Evolutionary conservation across 2,329 filamentous ascomycete genomes (phyloP).

Genomic region (Aspergillus persii): DNA sequence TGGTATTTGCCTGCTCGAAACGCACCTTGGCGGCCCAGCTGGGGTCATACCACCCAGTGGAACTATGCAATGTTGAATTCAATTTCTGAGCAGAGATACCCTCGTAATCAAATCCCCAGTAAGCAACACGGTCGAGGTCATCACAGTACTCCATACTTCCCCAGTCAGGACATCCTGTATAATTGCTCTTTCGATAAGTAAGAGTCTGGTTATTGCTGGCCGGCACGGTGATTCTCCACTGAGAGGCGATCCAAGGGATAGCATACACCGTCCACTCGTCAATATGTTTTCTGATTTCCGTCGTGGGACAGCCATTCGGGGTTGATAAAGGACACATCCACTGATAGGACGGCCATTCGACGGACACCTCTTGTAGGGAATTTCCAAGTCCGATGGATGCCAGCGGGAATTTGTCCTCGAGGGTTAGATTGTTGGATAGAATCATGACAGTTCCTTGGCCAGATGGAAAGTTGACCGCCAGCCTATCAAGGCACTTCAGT

Average conservation of each 20-base stretch:
- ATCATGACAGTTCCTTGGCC: not conserved
- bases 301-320: not conserved
- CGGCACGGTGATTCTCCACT: not conserved
- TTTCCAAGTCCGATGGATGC: not conserved
- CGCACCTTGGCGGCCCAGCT: not conserved
- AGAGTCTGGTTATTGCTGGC: not conserved
- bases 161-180: not conserved
- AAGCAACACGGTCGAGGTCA: not conserved
- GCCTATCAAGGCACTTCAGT: not conserved
- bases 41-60: not conserved
- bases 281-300: not conserved
- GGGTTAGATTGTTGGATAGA: not conserved
- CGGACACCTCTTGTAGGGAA: no score
- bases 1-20: not conserved
- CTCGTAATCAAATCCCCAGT: not conserved
- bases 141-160: not conserved
- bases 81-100: not conserved
- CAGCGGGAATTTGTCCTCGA: not conserved
- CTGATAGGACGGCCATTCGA: not conserved
- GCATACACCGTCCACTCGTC: not conserved
- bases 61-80: not conserved
- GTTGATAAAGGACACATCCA: not conserved
- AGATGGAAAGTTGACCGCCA: not conserved
- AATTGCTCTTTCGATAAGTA: not conserved
- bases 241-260: not conserved